Base-by-base conservation (phyloP, 2,329 filamentous ascomycete species). In the Lasiodiplodia citricola region DNA sequence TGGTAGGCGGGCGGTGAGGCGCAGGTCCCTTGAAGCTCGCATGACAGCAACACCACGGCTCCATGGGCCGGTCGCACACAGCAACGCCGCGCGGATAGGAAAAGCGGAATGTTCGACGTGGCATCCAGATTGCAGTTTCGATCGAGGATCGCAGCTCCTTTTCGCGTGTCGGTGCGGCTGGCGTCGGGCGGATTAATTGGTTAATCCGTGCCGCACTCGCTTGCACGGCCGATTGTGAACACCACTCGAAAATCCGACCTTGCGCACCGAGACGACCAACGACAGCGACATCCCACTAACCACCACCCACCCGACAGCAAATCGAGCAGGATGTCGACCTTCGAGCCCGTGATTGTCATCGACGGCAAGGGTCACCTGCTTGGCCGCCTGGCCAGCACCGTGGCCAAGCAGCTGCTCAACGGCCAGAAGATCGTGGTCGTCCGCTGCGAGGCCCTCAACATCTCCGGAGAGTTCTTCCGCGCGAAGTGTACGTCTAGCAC, bases 361-460 rank as follows among this genome's bases (percentile, higher is more conserved):
- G 96, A 99, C 91, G 96, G 94, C 93, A 99, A 99, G 91, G 96
- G 96, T 87, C 96, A 99, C 87, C 92, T 99, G 84, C 94, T 99
- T 86, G 96, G 96, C 89, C 95, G 96, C 85, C 91, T 99, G 84
- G 95, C 95, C 87, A 94, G 91, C 84, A 97, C 94, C 83, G 94
- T 98, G 82, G 95, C 95, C 84, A 98, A 98, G 92, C 95, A 98
- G 89, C 91, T 98, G 82, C 92, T 98, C 80, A 96, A 91, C 86
- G 95, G 95, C 84, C 95, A 98, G 89, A 98, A 98, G 92, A 96
- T 99, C 83, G 95, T 98, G 81, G 88, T 99, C 79, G 96, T 99
- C 84, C 93, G 96, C 89, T 96, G 92, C 87, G 96, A 99, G 88
- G 94, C 93, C 80, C 91, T 99, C 85, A 99, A 99, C 91, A 99